phyloP scores from a whole-genome alignment of 108 stramenopile species.

The Nitzschia inconspicua region DNA sequence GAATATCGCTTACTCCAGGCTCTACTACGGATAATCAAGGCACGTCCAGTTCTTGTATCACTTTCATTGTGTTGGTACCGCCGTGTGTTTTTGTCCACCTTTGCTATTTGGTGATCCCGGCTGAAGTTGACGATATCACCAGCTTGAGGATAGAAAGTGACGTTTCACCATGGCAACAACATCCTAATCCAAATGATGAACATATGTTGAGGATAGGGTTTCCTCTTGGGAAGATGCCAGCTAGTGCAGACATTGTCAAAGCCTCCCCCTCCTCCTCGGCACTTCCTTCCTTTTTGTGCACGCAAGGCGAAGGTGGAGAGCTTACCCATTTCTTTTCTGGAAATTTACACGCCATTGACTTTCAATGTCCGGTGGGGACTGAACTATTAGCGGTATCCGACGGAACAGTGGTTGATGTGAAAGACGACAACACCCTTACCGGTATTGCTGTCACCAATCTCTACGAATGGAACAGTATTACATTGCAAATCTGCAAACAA shows the following conservation, averaged over 20 bases:
- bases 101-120: conserved; percentile 40
- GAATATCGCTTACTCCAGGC: conserved; percentile 14
- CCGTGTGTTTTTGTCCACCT: conserved; percentile 72
- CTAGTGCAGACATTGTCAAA: background rate
- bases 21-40: conserved; percentile 36
- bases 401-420: conserved; percentile 61
- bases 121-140: conserved; percentile 8
- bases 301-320: conserved; percentile 76
- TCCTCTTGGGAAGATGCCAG: conserved; percentile 43
- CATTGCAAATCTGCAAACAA: conserved; percentile 34
- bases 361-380: conserved; percentile 82
- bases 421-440: conserved; percentile 47
- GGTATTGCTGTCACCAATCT: conserved; percentile 83
- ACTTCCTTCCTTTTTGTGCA: conserved; percentile 76
- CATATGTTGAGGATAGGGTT: conserved; percentile 54
- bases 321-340: conserved; percentile 87
- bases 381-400: conserved; percentile 65
- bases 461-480: conserved; percentile 82
- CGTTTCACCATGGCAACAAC: conserved; percentile 59
- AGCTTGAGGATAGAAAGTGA: conserved; percentile 69
- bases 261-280: background rate
- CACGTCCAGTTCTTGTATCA: conserved; percentile 34
- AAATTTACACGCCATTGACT: conserved; percentile 83
- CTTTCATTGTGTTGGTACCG: conserved; percentile 77
- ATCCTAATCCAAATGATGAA: conserved; percentile 59